Base-by-base conservation (phyloP, 768 basidiomycete genomes). In the Paxillus rubicundulus region DNA sequence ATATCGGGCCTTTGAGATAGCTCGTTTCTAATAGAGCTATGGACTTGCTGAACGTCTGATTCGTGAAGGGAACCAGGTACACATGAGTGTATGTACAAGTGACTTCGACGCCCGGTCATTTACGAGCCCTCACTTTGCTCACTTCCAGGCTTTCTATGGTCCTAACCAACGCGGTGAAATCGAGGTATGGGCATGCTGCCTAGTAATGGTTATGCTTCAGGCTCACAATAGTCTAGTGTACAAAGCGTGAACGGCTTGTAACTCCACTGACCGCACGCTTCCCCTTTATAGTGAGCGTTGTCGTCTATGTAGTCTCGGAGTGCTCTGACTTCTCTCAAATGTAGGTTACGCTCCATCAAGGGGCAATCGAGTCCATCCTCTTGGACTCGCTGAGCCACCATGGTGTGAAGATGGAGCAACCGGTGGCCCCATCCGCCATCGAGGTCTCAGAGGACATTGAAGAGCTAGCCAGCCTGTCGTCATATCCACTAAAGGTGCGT, bases 101-200 rank as follows among this genome's bases (percentile, higher is more conserved):
- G 8, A 10, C 30, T 10, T 10, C 5, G 30, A 30, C 30, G 9
- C 30, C 30, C 9, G 10, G 6, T 9, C 10, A 30, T 30, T 30
- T 30, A 30, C 9, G 30, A 10, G 30, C 5, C 30, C 30, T 30
- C 9, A 5, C 30, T 30, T 30, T 9, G 30, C 9, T 30, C 30
- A 10, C 30, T 10, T 3, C 9, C 30, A 88, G 86, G 82, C 86
- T 5, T 87, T 87, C 64, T 87, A 87, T 59, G 84, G 85, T 56
- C 85, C 86, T 2, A 73, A 76, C 24, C 64, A 76, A 3, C 60
- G 74, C 36, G 82, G 82, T 5, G 82, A 78, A 1, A 84, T 87
- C 38, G 75, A 83, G 72, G 85, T 30, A 30, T 30, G 10, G 7
- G 30, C 30, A 30, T 82, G 36, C 37, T 66, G 28, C 48, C 36